Base-by-base conservation (phyloP, 1,139 yeast species). In the Yamadazyma triangularis region DNA sequence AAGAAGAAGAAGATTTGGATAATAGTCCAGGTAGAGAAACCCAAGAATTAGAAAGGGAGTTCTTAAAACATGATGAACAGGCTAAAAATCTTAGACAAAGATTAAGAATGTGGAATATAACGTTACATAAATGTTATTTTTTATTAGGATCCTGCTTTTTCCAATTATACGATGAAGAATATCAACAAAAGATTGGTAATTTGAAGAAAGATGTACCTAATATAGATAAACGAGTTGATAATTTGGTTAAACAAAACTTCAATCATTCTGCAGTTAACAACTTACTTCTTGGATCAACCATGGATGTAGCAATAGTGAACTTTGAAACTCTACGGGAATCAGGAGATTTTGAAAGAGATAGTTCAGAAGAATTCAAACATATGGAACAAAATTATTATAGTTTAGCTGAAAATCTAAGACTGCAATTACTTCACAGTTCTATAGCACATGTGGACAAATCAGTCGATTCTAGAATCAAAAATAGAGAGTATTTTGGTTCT, bases 141-240 rank as follows among this genome's bases (percentile, higher is more conserved):
- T 74, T 87, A 41, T 62, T 84, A 24, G 98, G 88, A 0, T 82
- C 95, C 0, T 80, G 88, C 0, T 79, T 84, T 51, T 89, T 76
- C 45, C 88, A 83, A 46, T 54, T 67, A 25, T 67, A 76, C 41
- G 69, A 73, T 39, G 63, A 61, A 10, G 74, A 68, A 50, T 64
- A 63, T 29, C 51, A 46, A 25, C 35, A 44, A 8, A 53, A 58
- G 27, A 56, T 62, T 9, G 8, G 3, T 1, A 26, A 15, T 8
- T 26, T n/a, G 10, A 25, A 12, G 11, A 18, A 15, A 10, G 18
- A 15, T 8, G 3, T 15, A 6, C 26, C 19, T 2, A 22, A 23
- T 11, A 18, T 30, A 16, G 10, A 23, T 3, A 12, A 13, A 6
- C 22, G 23, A 4, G 22, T 33, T 15, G 27, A 33, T 16, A 28